These are phyloP conservation scores for Sphaerobolus stellatus DNA, from an alignment of 1,284 basidiomycete species.

Conservation along the genomic window DNA sequence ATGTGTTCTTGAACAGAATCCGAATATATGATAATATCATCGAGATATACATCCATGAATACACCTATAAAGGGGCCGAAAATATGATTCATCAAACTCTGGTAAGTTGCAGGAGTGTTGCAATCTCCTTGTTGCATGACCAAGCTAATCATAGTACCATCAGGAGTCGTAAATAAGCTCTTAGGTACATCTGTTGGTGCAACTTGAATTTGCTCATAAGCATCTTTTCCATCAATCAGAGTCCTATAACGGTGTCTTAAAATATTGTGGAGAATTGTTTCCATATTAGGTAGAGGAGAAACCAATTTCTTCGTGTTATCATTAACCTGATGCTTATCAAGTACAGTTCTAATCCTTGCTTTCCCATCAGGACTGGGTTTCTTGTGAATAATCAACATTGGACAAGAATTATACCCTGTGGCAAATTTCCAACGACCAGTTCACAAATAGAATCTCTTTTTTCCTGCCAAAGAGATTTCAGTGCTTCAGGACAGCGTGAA, in stretches of 20 bases:
- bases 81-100: conserved; percentile 31
- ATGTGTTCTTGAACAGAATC: conserved; percentile 28
- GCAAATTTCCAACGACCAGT: conserved; percentile 30
- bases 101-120: conserved; percentile 28
- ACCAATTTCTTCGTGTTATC: conserved; percentile 24
- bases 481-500: conserved; percentile 28
- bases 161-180: conserved; percentile 26
- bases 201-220: conserved; percentile 37
- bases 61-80: conserved; percentile 28
- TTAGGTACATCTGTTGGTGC: conserved; percentile 29
- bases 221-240: conserved; percentile 18
- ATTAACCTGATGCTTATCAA: conserved; percentile 24
- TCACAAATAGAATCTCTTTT: conserved; percentile 30
- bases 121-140: conserved; percentile 35
- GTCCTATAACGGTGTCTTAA: conserved; percentile 20
- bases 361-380: conserved; percentile 23
- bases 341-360: conserved; percentile 19
- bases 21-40: conserved; percentile 34
- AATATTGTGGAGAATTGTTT: conserved; percentile 26
- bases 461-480: conserved; percentile 27
- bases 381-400: conserved; percentile 37
- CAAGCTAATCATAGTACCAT: conserved; percentile 35
- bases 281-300: conserved; percentile 25
- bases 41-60: conserved; percentile 31
- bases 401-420: conserved; percentile 29